Percentiles rank a stretch among this genome's conserved stretches.
These are phyloP conservation scores for Lathyrus aphaca DNA, from an alignment of 306 rosid genomes.

Conservation along the genomic window DNA sequence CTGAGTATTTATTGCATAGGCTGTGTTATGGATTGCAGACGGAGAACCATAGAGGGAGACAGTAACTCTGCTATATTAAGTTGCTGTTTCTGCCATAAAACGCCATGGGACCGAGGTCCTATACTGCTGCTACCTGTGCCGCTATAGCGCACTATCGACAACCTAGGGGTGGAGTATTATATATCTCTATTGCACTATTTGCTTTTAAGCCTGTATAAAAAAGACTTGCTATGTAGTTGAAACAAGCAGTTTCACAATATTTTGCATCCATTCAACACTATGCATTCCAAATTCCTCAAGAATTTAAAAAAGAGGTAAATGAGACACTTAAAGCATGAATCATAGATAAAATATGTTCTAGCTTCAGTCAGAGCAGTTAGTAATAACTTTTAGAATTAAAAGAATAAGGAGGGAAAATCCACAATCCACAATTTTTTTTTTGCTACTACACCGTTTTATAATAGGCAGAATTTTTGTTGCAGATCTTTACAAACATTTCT, in stretches of 20 bases:
- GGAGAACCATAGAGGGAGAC: background rate
- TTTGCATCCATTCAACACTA: background rate
- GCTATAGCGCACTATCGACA: no score
- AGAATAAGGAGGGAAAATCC: background rate
- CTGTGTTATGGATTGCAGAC: background rate
- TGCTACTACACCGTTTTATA: no score
- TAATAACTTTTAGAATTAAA: background rate
- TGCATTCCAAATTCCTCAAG: background rate
- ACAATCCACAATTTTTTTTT: background rate
- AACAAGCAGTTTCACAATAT: background rate
- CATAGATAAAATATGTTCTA: background rate
- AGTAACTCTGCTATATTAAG: background rate
- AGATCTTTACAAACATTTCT: no score
- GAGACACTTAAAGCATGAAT: slow-evolving; percentile 11
- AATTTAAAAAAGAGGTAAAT: slow-evolving; percentile 13
- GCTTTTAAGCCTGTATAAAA: background rate
- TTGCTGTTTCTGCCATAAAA: background rate
- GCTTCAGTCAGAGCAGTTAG: slow-evolving; percentile 5
- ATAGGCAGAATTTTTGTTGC: no score
- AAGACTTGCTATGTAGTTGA: background rate
- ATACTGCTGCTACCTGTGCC: no score
- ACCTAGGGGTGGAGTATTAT: background rate
- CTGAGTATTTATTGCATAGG: background rate
- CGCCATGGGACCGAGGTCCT: background rate
- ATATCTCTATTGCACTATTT: background rate